Evolutionary conservation across 805 yeast genomes (phyloP), one percentile per base, ranked within the genome.

Genomic region (Saturnispora hagleri): DNA sequence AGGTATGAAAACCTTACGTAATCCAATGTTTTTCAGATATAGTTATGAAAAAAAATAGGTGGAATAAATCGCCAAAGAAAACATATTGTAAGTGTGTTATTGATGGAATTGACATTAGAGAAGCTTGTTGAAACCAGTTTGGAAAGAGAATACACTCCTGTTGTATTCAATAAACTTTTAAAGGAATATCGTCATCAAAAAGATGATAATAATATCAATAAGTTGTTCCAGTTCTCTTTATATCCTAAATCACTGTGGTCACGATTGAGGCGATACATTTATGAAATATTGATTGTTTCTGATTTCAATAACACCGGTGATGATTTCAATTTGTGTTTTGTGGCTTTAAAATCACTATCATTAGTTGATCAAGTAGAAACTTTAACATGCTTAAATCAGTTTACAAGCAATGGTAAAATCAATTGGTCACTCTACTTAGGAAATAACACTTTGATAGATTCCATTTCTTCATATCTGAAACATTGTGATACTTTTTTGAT

Each of bases 311-410:
- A 59, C 46, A 56, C 54, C 12, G 59, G 57, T 40, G 63, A 62
- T 7, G 66, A 62, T 34, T 46, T 66, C 5, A 55, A 51, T 7
- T 40, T 47, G 3, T 57, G 62, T 17, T 65, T 64, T 47, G 44
- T 58, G 1, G 36, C 26, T 5, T 58, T 64, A 34, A 44, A 61
- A 43, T 5, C 28, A 2, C 42, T 51, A 26, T 24, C 59, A 10
- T 31, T 48, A 15, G 40, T 43, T 13, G 68, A 65, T 46, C 66
- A 64, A 43, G 50, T 57, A 8, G 54, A 57, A 3, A 53, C 63
- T 3, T 46, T 66, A 34, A 51, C 63, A 3, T 62, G 58, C 49
- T 59, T 66, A 51, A 64, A 60, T 48, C 69, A 65, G 51, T 45
- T 58, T 28, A 41, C 51, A 26, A 43, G 47, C 9, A 34, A 47